phyloP scores from a whole-genome alignment of 2,329 filamentous ascomycete species.

The Aspergillus hortae region DNA sequence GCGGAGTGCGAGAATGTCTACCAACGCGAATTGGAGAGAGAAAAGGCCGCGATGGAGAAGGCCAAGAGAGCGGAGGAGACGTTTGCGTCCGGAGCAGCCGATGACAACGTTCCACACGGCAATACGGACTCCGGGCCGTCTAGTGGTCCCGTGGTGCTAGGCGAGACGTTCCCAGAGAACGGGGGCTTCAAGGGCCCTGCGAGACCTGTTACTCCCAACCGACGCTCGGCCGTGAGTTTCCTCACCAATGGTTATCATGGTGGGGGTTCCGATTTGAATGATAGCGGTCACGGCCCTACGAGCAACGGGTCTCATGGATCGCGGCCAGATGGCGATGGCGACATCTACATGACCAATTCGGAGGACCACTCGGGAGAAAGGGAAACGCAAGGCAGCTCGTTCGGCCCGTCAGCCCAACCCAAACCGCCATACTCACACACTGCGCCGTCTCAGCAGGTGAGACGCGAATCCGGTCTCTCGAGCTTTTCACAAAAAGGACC shows the following conservation, averaged over 20 bases:
- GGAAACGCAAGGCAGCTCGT: conserved; percentile 47
- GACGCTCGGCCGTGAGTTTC: conserved; percentile 44
- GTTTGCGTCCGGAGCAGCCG: conserved; percentile 44
- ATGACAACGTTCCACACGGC: conserved; percentile 50
- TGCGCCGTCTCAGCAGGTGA: conserved; percentile 44
- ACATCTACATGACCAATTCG: conserved; percentile 60
- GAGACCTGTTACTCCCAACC: conserved; percentile 54
- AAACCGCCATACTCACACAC: conserved; percentile 45
- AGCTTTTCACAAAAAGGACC: conserved; percentile 48
- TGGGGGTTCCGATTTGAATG: conserved; percentile 39
- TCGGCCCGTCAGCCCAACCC: conserved; percentile 50
- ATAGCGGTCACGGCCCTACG: conserved; percentile 38
- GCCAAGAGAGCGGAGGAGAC: conserved; percentile 40
- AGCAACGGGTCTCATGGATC: conserved; percentile 54
- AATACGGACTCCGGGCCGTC: conserved; percentile 51
- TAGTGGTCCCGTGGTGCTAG: conserved; percentile 57
- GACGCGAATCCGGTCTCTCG: conserved; percentile 44
- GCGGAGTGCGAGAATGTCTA: conserved; percentile 80
- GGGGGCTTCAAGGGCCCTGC: conserved; percentile 43
- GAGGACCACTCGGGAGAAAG: conserved; percentile 40
- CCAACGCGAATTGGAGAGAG: conserved; percentile 65
- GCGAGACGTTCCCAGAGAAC: conserved; percentile 59
- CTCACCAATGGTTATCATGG: conserved; percentile 58
- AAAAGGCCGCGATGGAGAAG: conserved; percentile 61
- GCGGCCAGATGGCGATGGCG: conserved; percentile 47